Base-by-base conservation (phyloP, 768 basidiomycete species). In the Brasilioporus rufonigricans region DNA sequence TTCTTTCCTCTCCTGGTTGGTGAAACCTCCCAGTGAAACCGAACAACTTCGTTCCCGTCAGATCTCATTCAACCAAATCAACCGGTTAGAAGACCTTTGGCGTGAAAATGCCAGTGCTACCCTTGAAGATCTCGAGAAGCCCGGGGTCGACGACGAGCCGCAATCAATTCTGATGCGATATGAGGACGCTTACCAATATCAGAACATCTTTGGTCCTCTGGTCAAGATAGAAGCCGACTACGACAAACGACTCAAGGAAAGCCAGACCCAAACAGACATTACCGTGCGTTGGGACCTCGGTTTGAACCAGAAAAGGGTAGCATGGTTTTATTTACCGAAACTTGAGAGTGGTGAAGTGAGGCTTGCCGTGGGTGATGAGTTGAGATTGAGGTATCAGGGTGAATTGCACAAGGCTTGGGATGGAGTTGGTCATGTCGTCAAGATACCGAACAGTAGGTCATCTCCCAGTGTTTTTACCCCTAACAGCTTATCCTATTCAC, bases 201-300 rank as follows among this genome's bases (percentile, higher is more conserved):
- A 99, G 76, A 99, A 99, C 68, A 98, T 99, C 52, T 96, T 98
- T 65, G 97, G 97, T 5, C 97, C 97, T 16, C 82, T 99, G 44
- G 97, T 99, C 72, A 99, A 99, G 77, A 98, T 99, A 62, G 97
- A 99, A 68, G 97, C 97, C 2, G 97, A 99, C 74, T 99, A 98
- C 65, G 97, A 99, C 69, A 98, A 98, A 75, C 83, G 87, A 51
- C 80, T 98, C 65, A 99, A 99, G 74, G 97, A 99, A 71, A 92
- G 93, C 57, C 97, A 99, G 75, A 98, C 97, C 0, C 96, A 99
- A 75, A 97, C 91, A 5, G 93, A 96, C 58, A 95, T 99, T 65
- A 86, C 87, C 26, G 89, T 99, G 23, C 79, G 97, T 43, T 99
- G 97, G 97, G 97, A 99, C 72, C 77, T 98, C 48, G 97, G 97